These are phyloP conservation scores for Trichoderma reesei DNA, from an alignment of 495 filamentous ascomycete genomes.

Conservation along the genomic window DNA sequence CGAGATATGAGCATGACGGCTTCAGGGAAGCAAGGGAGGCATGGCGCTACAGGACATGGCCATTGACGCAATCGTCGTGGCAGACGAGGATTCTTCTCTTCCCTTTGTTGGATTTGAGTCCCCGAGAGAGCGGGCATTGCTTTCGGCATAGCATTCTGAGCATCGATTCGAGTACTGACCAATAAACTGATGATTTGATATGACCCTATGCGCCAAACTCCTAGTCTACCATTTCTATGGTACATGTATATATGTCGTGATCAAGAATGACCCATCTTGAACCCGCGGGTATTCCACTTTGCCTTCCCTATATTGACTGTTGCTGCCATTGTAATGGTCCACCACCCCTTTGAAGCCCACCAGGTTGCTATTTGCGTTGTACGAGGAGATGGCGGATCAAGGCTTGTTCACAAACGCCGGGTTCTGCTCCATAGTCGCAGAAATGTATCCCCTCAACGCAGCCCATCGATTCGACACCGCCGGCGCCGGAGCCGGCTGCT, in stretches of 20 bases:
- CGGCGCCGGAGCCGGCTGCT: conserved; percentile 18
- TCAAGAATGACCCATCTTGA: too few species aligned
- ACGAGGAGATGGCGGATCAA: conserved; percentile 7
- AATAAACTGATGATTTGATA: neutral
- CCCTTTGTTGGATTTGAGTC: neutral
- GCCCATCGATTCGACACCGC: conserved; percentile 53
- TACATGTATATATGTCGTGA: neutral
- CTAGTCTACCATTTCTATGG: neutral
- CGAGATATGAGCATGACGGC: conserved; percentile 6
- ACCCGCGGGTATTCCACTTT: too few species aligned
- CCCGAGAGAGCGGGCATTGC: neutral
- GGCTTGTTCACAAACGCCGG: conserved; percentile 42
- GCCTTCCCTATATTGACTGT: too few species aligned
- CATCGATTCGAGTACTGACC: neutral
- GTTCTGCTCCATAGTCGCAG: conserved; percentile 65
- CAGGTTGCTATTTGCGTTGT: neutral
- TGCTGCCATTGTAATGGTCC: too few species aligned
- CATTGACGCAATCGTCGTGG: neutral
- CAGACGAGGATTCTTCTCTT: neutral
- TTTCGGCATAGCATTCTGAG: neutral
- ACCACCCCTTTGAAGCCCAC: too few species aligned
- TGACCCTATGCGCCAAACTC: neutral
- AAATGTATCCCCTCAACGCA: conserved; percentile 57
- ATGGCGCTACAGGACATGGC: conserved; percentile 4
- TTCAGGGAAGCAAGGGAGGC: neutral